Evolutionary conservation across 1,284 basidiomycete species (phyloP).

Genomic region (Testicularia cyperi): DNA sequence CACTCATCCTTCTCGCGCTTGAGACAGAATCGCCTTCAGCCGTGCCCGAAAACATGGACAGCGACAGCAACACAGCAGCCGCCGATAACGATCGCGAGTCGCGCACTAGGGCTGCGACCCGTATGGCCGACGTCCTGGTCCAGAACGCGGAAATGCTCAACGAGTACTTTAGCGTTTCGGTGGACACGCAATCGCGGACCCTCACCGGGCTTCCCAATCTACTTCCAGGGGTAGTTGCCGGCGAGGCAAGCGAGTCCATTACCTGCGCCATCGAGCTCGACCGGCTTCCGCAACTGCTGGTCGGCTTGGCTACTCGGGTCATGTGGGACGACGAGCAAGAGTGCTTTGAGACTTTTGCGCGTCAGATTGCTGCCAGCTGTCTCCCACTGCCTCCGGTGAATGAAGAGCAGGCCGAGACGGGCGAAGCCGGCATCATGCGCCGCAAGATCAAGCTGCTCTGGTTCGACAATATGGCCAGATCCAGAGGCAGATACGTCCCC

Average conservation of each 20-base stretch:
- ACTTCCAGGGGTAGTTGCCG: conserved; percentile 77
- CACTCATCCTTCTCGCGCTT: conserved; percentile 76
- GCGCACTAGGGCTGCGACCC: too few relatives aligned
- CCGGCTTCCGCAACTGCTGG: conserved; percentile 42
- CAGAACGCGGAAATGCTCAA: conserved; percentile 77
- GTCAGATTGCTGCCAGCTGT: conserved; percentile 69
- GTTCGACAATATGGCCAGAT: conserved; percentile 46
- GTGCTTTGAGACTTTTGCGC: conserved; percentile 82
- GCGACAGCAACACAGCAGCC: too few relatives aligned
- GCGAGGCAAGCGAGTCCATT: conserved; percentile 59
- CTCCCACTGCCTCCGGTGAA: not conserved
- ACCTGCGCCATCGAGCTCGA: conserved; percentile 72
- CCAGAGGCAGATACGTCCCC: conserved; percentile 18
- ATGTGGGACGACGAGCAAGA: conserved; percentile 81
- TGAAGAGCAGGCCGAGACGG: not conserved
- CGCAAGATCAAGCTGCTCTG: conserved; percentile 37
- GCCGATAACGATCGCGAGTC: too few relatives aligned
- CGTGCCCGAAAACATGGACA: conserved; percentile 61
- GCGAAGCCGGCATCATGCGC: conserved; percentile 6
- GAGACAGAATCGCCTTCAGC: conserved; percentile 67
- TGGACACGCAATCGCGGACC: conserved; percentile 66
- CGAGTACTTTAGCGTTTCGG: conserved; percentile 81
- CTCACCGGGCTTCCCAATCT: conserved; percentile 78
- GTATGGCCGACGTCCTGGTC: conserved; percentile 56
- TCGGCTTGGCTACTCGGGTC: conserved; percentile 66